Conservation (phyloP, 23 red algal species). For the Gracilaria gracilis region DNA sequence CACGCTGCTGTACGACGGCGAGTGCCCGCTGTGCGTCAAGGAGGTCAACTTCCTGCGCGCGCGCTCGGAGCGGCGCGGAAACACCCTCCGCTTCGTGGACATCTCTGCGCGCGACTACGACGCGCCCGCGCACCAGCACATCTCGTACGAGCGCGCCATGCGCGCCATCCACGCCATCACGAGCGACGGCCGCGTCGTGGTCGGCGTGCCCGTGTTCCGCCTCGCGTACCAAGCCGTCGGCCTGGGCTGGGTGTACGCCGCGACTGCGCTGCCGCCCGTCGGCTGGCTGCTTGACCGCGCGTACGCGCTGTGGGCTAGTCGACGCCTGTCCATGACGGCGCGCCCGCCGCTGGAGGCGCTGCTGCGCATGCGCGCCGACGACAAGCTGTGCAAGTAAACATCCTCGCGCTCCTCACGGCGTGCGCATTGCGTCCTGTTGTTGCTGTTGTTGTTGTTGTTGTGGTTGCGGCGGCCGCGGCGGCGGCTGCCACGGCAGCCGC, state of each 20-base stretch:
- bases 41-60: constrained; percentile 76
- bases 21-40: constrained; percentile 81
- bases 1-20: constrained; percentile 86
- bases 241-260: constrained; percentile 83
- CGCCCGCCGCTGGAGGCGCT: constrained; percentile 41
- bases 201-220: constrained; percentile 82
- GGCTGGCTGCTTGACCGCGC: constrained; percentile 33
- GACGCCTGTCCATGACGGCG: constrained; percentile 74
- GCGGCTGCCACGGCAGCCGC: constrained; percentile 6
- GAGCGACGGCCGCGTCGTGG: constrained; percentile 69
- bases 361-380: constrained; percentile 13
- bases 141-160: constrained; percentile 81
- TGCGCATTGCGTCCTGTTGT: background rate
- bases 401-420: background rate
- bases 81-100: constrained; percentile 81
- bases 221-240: constrained; percentile 79
- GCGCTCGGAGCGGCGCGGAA: constrained; percentile 41
- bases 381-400: background rate
- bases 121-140: constrained; percentile 22
- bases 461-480: too few relatives aligned
- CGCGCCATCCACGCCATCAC: constrained; percentile 84
- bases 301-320: constrained; percentile 85
- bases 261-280: constrained; percentile 53
- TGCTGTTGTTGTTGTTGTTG: too few relatives aligned
- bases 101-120: constrained; percentile 71